Conservation (phyloP, 2,329 filamentous ascomycete genomes). For the Acrocalymma vagum region DNA sequence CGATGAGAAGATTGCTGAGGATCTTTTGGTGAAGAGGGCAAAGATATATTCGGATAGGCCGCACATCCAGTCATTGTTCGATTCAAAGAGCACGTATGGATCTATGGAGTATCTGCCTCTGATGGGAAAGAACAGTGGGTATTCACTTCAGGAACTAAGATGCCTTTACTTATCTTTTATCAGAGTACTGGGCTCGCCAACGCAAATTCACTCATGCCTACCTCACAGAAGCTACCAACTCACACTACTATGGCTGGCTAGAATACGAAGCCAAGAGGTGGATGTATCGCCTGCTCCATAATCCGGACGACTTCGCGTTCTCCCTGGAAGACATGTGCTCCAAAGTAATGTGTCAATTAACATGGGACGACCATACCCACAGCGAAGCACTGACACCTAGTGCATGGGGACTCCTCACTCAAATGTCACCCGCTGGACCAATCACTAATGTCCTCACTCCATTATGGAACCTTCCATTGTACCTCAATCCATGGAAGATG, state of each 20-base stretch:
- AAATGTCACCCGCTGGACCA: slow-evolving; percentile 66
- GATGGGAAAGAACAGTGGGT: slow-evolving; percentile 64
- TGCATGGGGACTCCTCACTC: slow-evolving; percentile 65
- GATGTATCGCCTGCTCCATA: slow-evolving; percentile 57
- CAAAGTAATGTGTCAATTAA: slow-evolving; percentile 64
- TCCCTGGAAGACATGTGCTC: slow-evolving; percentile 65
- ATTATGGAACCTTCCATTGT: slow-evolving; percentile 61
- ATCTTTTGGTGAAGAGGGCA: slow-evolving; percentile 61
- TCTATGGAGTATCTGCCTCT: slow-evolving; percentile 66
- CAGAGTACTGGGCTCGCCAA: slow-evolving; percentile 64
- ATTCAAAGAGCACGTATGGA: slow-evolving; percentile 63
- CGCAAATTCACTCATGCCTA: slow-evolving; percentile 62
- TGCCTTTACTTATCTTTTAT: slow-evolving; percentile 17
- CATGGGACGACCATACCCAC: slow-evolving; percentile 61
- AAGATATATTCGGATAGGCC: slow-evolving; percentile 62
- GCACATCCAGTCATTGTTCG: slow-evolving; percentile 60
- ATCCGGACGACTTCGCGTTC: slow-evolving; percentile 61
- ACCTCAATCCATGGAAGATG: slow-evolving; percentile 63
- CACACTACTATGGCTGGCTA: slow-evolving; percentile 58
- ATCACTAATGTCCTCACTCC: slow-evolving; percentile 66
- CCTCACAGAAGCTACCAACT: slow-evolving; percentile 56
- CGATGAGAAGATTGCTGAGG: slow-evolving; percentile 62
- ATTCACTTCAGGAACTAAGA: neutral
- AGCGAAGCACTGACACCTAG: slow-evolving; percentile 60
- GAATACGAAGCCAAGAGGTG: slow-evolving; percentile 64